Percentiles rank a stretch among this genome's conserved stretches.
These are phyloP conservation scores for Penicillium decumbens DNA, from an alignment of 2,329 filamentous ascomycete species.

Conservation along the genomic window DNA sequence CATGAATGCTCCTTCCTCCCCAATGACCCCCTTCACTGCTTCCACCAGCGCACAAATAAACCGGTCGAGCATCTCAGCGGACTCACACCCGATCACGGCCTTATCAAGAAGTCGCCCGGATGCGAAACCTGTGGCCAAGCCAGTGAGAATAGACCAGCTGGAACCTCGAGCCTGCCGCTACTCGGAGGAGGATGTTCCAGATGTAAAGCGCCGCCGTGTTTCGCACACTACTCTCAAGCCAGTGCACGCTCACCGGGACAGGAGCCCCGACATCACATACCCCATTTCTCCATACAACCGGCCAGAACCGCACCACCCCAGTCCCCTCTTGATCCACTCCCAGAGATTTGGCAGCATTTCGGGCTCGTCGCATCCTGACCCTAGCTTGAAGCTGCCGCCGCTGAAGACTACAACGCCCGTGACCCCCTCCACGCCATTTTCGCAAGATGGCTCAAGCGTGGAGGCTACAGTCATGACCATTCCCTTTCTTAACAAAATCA, in stretches of 20 bases:
- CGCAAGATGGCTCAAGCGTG: conserved; percentile 44
- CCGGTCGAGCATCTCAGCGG: conserved; percentile 29
- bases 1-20: conserved; percentile 45
- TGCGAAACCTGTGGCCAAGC: conserved; percentile 22
- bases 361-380: conserved; percentile 41
- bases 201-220: conserved; percentile 60
- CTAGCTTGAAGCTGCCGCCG: conserved; percentile 52
- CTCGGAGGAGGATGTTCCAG: conserved; percentile 44
- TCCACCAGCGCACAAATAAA: conserved; percentile 20
- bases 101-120: conserved; percentile 23
- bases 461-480: conserved; percentile 73
- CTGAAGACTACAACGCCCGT: conserved; percentile 43
- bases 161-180: conserved; percentile 26
- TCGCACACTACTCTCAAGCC: conserved; percentile 38
- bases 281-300: conserved; percentile 43
- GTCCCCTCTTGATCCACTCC: conserved; percentile 52
- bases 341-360: conserved; percentile 38
- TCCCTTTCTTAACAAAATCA: conserved; percentile 69
- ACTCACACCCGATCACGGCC: conserved; percentile 27
- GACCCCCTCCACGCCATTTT: conserved; percentile 27
- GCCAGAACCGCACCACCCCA: conserved; percentile 31
- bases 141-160: conserved; percentile 24
- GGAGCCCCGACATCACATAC: conserved; percentile 40
- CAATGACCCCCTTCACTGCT: conserved; percentile 41
- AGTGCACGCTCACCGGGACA: conserved; percentile 33